Base-by-base conservation (phyloP, 164 flowering plant genomes). In the Kingdonia uniflora region DNA sequence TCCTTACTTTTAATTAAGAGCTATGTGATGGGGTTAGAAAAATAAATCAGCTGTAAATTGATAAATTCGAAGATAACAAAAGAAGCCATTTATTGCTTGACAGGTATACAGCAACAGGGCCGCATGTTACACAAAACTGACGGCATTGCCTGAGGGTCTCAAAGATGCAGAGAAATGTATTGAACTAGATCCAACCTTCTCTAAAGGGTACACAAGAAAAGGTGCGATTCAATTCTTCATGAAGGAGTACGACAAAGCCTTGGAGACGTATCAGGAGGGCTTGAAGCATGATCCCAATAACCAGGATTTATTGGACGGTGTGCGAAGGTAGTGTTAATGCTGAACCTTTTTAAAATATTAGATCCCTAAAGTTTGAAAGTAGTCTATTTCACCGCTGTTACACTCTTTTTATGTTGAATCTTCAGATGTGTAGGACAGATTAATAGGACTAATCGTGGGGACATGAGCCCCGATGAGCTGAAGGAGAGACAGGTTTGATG, bases 131-230 rank as follows among this genome's bases (percentile, higher is more conserved):
- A 94, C 99, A 14, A 89, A 94, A 59, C 68, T 89, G 56, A 90
- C 82, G 25, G 99, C 99, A 1, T 33, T 89, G 74, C 99, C 99
- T 0, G 99, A 94, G 68, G 97, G 86, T 19, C 53, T 89, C 55
- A 94, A 86, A 61, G 99, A 94, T 72, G 95, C 99, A 2, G 99
- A 94, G 67, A 94, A 87, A 67, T 94, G 99, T 71, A 82, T 94
- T 63, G 99, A 94, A 60, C 86, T 94, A 22, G 97, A 94, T 66
- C 97, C 99, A 52, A 77, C 92, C 22, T 94, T 94, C 60, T 21
- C 89, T 1, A 94, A 87, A 65, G 99, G 99, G 19, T 94, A 89
- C 48, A 89, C 80, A 4, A 71, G 99, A 51, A 94, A 94, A 65
- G 96, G 95, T 51, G 96, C 97, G 2, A 59, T 84, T 35, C 97